phyloP scores from a whole-genome alignment of 352 stramenopile genomes.

The Pythium sukuiense region DNA sequence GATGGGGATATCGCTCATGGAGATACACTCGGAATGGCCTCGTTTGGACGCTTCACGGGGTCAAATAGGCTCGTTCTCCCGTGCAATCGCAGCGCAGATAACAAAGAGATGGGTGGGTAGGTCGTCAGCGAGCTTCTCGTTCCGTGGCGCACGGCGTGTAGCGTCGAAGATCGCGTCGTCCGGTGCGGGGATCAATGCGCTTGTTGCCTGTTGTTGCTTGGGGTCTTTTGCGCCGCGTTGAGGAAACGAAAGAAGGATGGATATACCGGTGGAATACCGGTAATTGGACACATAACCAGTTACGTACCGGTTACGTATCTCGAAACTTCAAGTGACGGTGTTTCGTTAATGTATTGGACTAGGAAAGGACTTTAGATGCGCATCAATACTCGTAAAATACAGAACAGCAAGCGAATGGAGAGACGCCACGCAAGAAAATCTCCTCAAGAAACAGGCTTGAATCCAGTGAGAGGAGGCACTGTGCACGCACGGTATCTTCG shows the following conservation, averaged over 20 bases:
- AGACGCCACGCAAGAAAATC: background rate
- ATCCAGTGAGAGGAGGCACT: background rate
- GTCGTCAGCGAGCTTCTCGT: background rate
- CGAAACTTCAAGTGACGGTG: background rate
- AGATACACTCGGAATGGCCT: background rate
- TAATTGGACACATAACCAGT: background rate
- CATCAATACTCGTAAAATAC: background rate
- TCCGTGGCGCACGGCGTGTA: background rate
- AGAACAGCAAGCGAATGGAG: background rate
- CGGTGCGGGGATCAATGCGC: background rate
- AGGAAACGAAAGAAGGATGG: conserved; percentile 1
- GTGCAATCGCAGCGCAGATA: background rate
- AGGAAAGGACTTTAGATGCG: background rate
- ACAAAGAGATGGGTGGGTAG: background rate
- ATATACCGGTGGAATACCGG: background rate
- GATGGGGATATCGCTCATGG: background rate
- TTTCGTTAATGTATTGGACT: background rate
- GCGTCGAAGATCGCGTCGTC: background rate
- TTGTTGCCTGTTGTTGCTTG: conserved; percentile 1
- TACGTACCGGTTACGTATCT: background rate
- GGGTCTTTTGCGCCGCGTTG: conserved; percentile 1
- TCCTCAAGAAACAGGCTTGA: background rate
- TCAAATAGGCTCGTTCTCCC: background rate
- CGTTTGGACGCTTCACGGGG: background rate
- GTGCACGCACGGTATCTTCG: background rate